Evolutionary conservation across 257 asterid genomes (phyloP), one percentile per base, ranked within the genome.

Genomic region (Capsicum baccatum): DNA sequence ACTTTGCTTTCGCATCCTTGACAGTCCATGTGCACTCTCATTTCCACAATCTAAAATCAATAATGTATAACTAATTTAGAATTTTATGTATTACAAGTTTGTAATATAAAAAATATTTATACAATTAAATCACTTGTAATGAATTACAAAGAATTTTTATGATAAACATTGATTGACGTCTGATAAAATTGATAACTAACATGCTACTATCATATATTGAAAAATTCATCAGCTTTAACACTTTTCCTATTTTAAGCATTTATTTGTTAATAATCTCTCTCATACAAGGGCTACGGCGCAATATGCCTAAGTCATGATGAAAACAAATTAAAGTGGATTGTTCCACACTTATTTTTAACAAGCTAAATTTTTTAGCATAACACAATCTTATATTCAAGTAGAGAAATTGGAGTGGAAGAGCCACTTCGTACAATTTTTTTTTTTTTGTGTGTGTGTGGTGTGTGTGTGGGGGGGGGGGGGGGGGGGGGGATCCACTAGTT

Each of bases 21-120:
- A 83, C 98, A 94, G 84, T 94, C 98, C 94, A 94, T 88, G 92
- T 91, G 91, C 88, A 94, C 95, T 87, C 94, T 92, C 96, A 94
- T 86, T 92, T 91, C 94, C 88, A 91, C 94, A 84, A 93, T 93
- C 97, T 94, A 89, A 79, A 83, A n/a, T 70, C 15, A 12, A 78
- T 26, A 78, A 78, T 52, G 48, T 9, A 14, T 52, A 21, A 13
- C 48, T 21, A 13, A 76, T 12, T 50, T 19, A 47, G 5, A 47
- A 6, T 44, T 44, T 9, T 2, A 71, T 26, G 44, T 4, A 6
- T 69, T 15, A 10, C 0, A 42, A 1, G 21, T 5, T 71, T 2
- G 0, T 3, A 3, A 6, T 8, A 47, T 70, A 17, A 5, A 70
- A 42, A 71, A 71, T n/a, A 71, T 71, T n/a, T n/a, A 6, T 0